Base-by-base conservation (phyloP, 2,329 filamentous ascomycete species). In the Corniculantispora saksenae region DNA sequence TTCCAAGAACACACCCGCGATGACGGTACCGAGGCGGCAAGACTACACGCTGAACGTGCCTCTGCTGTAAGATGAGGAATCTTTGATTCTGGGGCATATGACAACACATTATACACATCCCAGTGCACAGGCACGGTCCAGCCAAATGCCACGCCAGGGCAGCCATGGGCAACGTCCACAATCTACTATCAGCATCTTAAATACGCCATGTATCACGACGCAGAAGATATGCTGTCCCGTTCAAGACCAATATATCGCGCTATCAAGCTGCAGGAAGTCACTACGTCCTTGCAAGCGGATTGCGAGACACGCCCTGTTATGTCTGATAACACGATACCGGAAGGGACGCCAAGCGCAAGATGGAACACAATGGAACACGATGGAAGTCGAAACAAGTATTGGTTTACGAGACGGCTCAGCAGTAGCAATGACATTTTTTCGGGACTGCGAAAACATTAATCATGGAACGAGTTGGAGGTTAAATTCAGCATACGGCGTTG, bases 1-100 rank as follows among this genome's bases (percentile, higher is more conserved):
- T 88, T 89, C 75, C 82, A 82, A 68, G 85, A 88, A 70, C 73
- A 78, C 15, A 81, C 83, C 8, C 78, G 81, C 13, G 59, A 62
- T 25, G 64, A 66, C 23, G 63, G 63, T 32, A 65, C 63, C 27
- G 63, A 65, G 25, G 63, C 63, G 40, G 63, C 63, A 12, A 65
- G 63, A 25, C 57, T 65, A 23, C 32, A 57, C 21, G 61, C 61
- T 13, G 53, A 64, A 54, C 61, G 61, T 29, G 23, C 32, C 15
- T 50, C 61, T 45, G 45, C 35, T 7, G 43, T 45, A 15, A 58
- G 54, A 58, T 64, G 61, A 64, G 15, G 45, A 17, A 15, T 17
- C 4, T 50, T 13, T 1, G 2, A 9, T 40, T 50, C 13, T 1
- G 9, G 10, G 21, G n/a, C 19, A 59, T 10, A 23, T 43, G 15